Evolutionary conservation across 306 rosid species (phyloP).

Genomic region (Pterocarpus macrocarpus): DNA sequence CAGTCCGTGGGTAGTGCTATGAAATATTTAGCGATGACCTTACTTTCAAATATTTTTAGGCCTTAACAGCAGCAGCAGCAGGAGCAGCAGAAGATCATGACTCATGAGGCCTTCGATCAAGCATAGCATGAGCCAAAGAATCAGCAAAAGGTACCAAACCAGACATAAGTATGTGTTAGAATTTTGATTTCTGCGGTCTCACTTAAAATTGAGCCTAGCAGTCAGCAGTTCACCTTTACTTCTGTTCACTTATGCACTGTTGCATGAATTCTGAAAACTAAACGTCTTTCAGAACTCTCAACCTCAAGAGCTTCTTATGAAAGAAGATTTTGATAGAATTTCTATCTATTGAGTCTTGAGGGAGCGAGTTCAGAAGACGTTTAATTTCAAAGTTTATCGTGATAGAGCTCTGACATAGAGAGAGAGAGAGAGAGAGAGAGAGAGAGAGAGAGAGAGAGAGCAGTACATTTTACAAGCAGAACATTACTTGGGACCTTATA

Average conservation of each 20-base stretch:
- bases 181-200: not conserved
- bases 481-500: not conserved
- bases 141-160: not conserved
- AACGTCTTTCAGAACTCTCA: conserved; percentile 26
- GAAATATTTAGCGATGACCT: too few species aligned
- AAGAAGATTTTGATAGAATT: not conserved
- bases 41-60: not conserved
- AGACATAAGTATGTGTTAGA: not conserved
- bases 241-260: too few species aligned
- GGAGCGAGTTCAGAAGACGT: conserved; percentile 52
- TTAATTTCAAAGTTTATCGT: conserved; percentile 22
- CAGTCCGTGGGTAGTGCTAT: not conserved
- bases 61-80: not conserved
- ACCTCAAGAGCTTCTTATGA: conserved; percentile 1
- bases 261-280: conserved; percentile 18
- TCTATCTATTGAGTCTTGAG: conserved; percentile 33
- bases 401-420: not conserved
- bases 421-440: not conserved
- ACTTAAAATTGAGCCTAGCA: too few species aligned
- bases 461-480: not conserved
- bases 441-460: not conserved
- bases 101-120: not conserved
- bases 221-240: too few species aligned
- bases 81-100: not conserved
- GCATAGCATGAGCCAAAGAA: not conserved